phyloP scores from a whole-genome alignment of 169 alveolate genomes.

The Theileria orientalis region DNA sequence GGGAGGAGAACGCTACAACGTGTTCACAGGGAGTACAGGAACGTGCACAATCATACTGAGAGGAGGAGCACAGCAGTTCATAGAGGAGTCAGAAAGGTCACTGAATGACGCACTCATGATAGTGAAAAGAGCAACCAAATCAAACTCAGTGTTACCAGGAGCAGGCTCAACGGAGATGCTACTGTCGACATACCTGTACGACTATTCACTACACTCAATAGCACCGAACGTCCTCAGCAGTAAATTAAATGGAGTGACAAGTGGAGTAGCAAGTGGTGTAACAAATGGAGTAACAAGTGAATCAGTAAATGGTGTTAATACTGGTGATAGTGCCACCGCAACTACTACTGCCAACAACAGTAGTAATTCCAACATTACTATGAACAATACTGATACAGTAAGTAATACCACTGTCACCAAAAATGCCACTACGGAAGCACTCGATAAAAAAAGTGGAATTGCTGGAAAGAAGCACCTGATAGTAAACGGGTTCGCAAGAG shows the following conservation, averaged over 20 bases:
- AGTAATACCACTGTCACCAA: no score
- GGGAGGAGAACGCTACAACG: constrained; percentile 95
- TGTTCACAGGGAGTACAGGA: constrained; percentile 88
- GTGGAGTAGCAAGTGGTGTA: no score
- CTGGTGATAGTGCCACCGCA: constrained; percentile 23
- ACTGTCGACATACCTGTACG: constrained; percentile 62
- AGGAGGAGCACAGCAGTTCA: constrained; percentile 98
- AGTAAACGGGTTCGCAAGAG: constrained; percentile 91
- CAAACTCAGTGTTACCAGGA: constrained; percentile 92
- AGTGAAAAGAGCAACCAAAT: constrained; percentile 91
- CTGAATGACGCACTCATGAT: constrained; percentile 96
- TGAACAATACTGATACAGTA: no score
- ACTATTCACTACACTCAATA: constrained; percentile 48
- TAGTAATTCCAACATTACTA: no score
- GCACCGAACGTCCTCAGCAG: background rate
- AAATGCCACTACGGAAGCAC: no score
- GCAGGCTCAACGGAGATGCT: constrained; percentile 96
- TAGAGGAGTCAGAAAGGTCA: constrained; percentile 97
- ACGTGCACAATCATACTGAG: constrained; percentile 93
- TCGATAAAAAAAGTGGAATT: constrained; percentile 65
- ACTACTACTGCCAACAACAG: no score
- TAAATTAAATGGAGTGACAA: background rate
- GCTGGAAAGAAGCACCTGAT: constrained; percentile 92
- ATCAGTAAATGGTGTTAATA: background rate
- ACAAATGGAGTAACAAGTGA: constrained; percentile 68